Evolutionary conservation across 768 basidiomycete genomes (phyloP).

Genomic region (Galerina sulciceps): DNA sequence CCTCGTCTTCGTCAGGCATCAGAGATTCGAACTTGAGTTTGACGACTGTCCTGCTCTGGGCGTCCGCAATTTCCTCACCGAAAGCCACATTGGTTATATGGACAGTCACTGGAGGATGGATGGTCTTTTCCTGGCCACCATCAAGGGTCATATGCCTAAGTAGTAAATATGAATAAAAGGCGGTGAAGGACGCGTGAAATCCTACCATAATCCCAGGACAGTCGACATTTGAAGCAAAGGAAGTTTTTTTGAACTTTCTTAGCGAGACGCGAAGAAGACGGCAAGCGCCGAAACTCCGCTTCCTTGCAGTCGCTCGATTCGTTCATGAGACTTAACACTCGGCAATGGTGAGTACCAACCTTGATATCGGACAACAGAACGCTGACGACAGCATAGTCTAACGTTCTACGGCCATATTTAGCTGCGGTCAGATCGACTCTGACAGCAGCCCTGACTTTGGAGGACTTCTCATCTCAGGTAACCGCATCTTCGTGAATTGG

Average conservation of each 20-base stretch:
- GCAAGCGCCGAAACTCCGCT: conserved; percentile 51
- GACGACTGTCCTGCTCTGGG: conserved; percentile 60
- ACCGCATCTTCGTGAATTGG: conserved; percentile 13
- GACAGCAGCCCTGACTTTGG: conserved; percentile 95
- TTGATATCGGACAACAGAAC: not conserved
- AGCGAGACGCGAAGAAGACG: conserved; percentile 16
- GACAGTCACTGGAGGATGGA: conserved; percentile 70
- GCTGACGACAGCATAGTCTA: conserved; percentile 63
- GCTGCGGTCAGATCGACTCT: conserved; percentile 94
- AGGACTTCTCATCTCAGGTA: conserved; percentile 98
- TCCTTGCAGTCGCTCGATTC: conserved; percentile 5
- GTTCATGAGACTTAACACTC: not conserved
- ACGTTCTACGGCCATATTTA: conserved; percentile 94
- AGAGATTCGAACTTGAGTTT: conserved; percentile 63
- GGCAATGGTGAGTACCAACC: conserved; percentile 51
- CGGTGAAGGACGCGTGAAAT: conserved; percentile 29
- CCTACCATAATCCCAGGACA: conserved; percentile 72
- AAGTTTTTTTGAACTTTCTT: conserved; percentile 20
- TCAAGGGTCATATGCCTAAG: conserved; percentile 64
- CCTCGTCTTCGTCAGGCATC: conserved; percentile 43
- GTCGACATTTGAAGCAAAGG: conserved; percentile 49
- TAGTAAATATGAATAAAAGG: conserved; percentile 5
- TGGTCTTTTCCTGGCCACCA: conserved; percentile 58
- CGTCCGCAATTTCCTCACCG: conserved; percentile 69
- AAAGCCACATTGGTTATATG: conserved; percentile 84